These are phyloP conservation scores for Acanthamoeba healyi DNA, from an alignment of 208 protist species.

Conservation along the genomic window DNA sequence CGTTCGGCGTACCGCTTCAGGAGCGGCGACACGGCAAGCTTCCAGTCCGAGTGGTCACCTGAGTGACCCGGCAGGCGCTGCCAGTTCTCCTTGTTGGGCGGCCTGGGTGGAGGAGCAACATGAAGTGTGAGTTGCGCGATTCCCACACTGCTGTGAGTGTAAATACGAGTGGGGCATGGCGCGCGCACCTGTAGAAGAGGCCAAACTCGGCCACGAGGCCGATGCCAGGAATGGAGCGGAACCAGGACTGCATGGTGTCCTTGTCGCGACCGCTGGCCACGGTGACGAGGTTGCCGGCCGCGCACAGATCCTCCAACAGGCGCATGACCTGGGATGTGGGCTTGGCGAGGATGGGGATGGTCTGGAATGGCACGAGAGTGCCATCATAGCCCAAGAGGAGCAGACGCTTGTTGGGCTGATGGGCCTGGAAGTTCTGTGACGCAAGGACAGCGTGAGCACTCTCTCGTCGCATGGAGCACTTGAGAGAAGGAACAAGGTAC, in stretches of 20 bases:
- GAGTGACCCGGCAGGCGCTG: conserved; percentile 12
- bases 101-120: not conserved
- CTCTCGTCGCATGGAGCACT: not conserved
- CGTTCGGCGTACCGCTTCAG: conserved; percentile 66
- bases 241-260: conserved; percentile 45
- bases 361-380: conserved; percentile 79
- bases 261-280: conserved; percentile 47
- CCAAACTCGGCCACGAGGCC: conserved; percentile 61
- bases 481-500: not conserved
- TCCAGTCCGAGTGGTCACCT: conserved; percentile 30
- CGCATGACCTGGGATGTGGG: conserved; percentile 47
- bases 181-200: conserved; percentile 48
- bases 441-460: not conserved
- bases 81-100: conserved; percentile 43
- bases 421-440: not conserved
- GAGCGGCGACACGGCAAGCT: not conserved
- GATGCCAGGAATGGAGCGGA: conserved; percentile 31
- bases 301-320: not conserved
- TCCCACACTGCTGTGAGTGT: not conserved
- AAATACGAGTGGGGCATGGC: not conserved
- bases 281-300: not conserved
- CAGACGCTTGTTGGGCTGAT: conserved; percentile 58
- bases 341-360: conserved; percentile 60
- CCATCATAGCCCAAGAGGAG: conserved; percentile 84
- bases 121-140: not conserved